A percentile compares a stretch with the other conserved stretches of the same genome.
Conservation (phyloP, 2,329 filamentous ascomycete genomes). For the Diplodia mutila region DNA sequence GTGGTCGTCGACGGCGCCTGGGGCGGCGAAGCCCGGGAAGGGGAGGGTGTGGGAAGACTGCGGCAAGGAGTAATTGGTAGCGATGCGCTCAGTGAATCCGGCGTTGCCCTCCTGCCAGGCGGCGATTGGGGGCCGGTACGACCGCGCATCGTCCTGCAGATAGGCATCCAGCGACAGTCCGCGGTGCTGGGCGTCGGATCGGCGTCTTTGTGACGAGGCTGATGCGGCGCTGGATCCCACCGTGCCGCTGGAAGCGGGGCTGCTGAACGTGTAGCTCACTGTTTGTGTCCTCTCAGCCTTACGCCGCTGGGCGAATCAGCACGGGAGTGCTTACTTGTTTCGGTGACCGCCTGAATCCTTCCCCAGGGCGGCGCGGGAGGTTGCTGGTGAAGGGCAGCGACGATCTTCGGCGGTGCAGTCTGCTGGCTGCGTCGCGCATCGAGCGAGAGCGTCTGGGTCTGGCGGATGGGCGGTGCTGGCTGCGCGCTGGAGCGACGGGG, state of each 20-base stretch:
- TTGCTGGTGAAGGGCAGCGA: conserved; percentile 12
- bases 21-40: neutral
- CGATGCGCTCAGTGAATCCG: conserved; percentile 19
- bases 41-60: neutral
- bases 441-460: neutral
- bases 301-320: conserved; percentile 8
- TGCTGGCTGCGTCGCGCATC: neutral
- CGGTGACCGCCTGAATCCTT: conserved; percentile 24
- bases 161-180: conserved; percentile 5
- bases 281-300: conserved; percentile 18
- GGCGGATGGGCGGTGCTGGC: neutral
- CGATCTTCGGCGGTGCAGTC: neutral
- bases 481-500: neutral
- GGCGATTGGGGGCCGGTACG: conserved; percentile 16
- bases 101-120: neutral
- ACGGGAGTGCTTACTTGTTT: conserved; percentile 25
- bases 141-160: conserved; percentile 7
- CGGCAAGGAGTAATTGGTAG: conserved; percentile 16
- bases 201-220: conserved; percentile 6
- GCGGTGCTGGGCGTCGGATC: neutral
- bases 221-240: neutral
- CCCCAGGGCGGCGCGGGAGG: conserved; percentile 11
- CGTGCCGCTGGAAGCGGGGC: neutral
- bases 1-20: neutral
- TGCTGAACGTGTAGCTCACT: neutral